A percentile compares a stretch with the other conserved stretches of the same genome.
phyloP scores from a whole-genome alignment of 805 yeast species.

The Lachancea lanzarotensis region DNA sequence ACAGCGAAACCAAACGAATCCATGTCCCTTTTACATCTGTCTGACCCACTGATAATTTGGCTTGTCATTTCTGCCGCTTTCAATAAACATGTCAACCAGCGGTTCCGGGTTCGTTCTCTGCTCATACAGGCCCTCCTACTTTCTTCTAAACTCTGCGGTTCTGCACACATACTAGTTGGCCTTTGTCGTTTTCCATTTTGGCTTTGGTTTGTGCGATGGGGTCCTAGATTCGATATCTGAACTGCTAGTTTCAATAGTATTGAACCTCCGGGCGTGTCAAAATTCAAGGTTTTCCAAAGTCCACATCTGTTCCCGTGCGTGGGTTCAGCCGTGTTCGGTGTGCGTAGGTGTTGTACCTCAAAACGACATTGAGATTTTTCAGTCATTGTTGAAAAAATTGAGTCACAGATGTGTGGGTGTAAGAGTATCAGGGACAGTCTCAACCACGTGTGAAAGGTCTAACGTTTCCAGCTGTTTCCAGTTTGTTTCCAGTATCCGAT shows the following conservation, averaged over 20 bases:
- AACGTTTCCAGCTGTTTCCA: not conserved
- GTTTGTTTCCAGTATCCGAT: not conserved
- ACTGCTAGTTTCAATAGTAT: not conserved
- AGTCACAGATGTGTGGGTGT: not conserved
- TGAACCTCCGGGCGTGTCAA: not conserved
- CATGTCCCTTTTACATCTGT: no score
- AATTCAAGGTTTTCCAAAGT: not conserved
- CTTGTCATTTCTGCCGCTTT: no score
- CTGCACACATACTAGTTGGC: constrained; percentile 86
- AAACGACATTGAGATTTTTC: not conserved
- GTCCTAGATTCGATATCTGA: constrained; percentile 1
- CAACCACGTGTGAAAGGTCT: not conserved
- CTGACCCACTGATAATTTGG: no score
- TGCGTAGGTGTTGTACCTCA: not conserved
- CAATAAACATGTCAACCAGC: no score
- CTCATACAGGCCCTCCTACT: not conserved
- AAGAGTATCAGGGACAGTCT: not conserved
- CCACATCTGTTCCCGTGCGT: not conserved
- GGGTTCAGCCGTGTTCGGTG: not conserved
- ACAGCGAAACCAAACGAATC: no score
- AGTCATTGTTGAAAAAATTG: not conserved
- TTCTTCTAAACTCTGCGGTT: not conserved
- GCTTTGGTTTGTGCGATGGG: constrained; percentile 21
- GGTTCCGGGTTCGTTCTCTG: no score
- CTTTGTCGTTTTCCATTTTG: constrained; percentile 99